These are phyloP conservation scores for Basipetospora chlamydospora DNA, from an alignment of 2,329 filamentous ascomycete species.

Conservation along the genomic window DNA sequence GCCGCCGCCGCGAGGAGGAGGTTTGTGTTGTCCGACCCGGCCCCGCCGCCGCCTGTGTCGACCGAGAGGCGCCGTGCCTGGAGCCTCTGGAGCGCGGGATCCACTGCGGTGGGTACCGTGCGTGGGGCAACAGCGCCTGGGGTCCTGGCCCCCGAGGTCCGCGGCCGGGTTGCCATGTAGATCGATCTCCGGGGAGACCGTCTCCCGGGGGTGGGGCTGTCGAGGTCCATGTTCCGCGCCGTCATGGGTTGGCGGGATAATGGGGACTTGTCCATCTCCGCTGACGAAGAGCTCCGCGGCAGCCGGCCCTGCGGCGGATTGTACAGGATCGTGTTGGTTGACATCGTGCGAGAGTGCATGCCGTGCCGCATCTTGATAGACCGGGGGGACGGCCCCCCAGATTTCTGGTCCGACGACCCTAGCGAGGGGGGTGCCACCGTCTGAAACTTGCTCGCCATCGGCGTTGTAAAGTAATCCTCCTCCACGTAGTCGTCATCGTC, in stretches of 20 bases:
- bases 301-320: conserved; percentile 43
- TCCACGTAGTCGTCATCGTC: conserved; percentile 17
- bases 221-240: conserved; percentile 23
- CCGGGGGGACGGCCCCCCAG: background rate
- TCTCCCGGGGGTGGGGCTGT: conserved; percentile 22
- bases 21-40: conserved; percentile 54
- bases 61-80: conserved; percentile 37
- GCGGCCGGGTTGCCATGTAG: conserved; percentile 32
- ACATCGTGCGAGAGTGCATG: conserved; percentile 58
- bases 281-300: conserved; percentile 25
- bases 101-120: background rate
- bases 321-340: conserved; percentile 72
- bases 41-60: conserved; percentile 56
- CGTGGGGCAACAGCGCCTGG: conserved; percentile 10
- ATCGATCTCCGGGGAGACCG: conserved; percentile 33
- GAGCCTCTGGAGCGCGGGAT: conserved; percentile 8
- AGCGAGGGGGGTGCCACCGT: conserved; percentile 15
- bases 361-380: conserved; percentile 7
- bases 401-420: conserved; percentile 2
- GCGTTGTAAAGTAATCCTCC: conserved; percentile 42
- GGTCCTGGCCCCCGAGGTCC: conserved; percentile 29
- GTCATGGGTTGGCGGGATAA: conserved; percentile 13
- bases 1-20: conserved; percentile 38
- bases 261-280: conserved; percentile 21
- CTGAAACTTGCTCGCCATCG: conserved; percentile 26